Percentiles rank a stretch among this genome's conserved stretches.
Conservation (phyloP, 495 filamentous ascomycete species). For the Aspergillus baeticus region DNA sequence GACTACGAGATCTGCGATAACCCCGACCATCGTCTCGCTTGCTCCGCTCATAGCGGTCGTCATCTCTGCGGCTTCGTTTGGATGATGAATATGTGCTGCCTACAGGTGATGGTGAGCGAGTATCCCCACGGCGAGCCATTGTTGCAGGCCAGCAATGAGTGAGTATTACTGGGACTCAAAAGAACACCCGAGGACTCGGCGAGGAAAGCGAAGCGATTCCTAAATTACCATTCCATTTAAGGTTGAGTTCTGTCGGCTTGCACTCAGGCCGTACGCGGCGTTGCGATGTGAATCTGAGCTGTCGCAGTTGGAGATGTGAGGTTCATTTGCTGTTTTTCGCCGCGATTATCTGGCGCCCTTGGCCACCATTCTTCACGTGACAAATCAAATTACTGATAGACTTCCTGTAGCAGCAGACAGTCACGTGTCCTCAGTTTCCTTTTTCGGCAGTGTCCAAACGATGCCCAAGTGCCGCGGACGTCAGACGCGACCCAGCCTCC, state of each 20-base stretch:
- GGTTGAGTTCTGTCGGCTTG: constrained; percentile 1
- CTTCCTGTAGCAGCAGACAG: background rate
- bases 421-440: constrained; percentile 25
- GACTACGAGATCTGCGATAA: constrained; percentile 68
- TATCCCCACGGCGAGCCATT: constrained; percentile 89
- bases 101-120: constrained; percentile 95
- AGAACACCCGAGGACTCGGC: constrained; percentile 27
- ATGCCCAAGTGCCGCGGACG: no score
- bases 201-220: constrained; percentile 16
- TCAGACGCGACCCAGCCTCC: constrained; percentile 28
- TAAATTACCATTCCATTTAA: constrained; percentile 24
- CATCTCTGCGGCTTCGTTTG: constrained; percentile 70
- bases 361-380: constrained; percentile 11
- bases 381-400: background rate
- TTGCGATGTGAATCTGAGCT: constrained; percentile 6
- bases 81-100: constrained; percentile 79
- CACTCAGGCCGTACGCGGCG: background rate
- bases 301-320: background rate
- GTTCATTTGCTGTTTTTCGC: background rate
- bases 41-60: constrained; percentile 67
- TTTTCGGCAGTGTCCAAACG: constrained; percentile 30
- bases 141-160: constrained; percentile 64
- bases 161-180: constrained; percentile 58
- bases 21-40: constrained; percentile 61
- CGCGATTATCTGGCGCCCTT: background rate